These are phyloP conservation scores for Inonotus obliquus DNA, from an alignment of 1,284 basidiomycete genomes.

Conservation along the genomic window DNA sequence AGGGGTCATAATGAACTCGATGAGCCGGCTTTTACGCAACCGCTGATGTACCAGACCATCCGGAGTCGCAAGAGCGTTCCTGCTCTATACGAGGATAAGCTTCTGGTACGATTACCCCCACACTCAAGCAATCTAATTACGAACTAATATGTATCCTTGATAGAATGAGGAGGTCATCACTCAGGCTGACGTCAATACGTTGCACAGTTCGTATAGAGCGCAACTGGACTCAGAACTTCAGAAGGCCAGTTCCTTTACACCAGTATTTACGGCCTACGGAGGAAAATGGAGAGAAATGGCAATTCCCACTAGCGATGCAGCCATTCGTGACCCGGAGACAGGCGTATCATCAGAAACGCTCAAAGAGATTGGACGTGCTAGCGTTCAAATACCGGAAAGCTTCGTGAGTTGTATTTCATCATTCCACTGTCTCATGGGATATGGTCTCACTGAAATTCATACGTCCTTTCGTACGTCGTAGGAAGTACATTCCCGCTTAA, in stretches of 20 bases:
- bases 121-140: neutral
- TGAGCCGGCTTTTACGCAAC: constrained; percentile 86
- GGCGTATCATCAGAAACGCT: constrained; percentile 55
- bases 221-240: constrained; percentile 59
- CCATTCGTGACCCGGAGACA: constrained; percentile 56
- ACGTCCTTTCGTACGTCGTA: constrained; percentile 25
- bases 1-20: constrained; percentile 90
- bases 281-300: constrained; percentile 63
- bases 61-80: constrained; percentile 73
- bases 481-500: constrained; percentile 77
- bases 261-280: constrained; percentile 50
- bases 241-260: constrained; percentile 42
- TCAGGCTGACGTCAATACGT: constrained; percentile 39
- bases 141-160: neutral
- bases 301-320: constrained; percentile 62
- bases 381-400: constrained; percentile 65
- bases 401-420: constrained; percentile 53
- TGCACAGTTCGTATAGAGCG: constrained; percentile 55
- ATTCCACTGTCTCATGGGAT: neutral
- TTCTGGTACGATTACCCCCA: constrained; percentile 46
- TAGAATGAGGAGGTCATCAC: constrained; percentile 47
- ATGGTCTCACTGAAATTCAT: neutral
- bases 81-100: constrained; percentile 72
- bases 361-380: constrained; percentile 58
- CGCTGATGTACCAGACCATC: constrained; percentile 86